Base-by-base conservation (phyloP, 768 basidiomycete genomes). In the Suillus alpinus region DNA sequence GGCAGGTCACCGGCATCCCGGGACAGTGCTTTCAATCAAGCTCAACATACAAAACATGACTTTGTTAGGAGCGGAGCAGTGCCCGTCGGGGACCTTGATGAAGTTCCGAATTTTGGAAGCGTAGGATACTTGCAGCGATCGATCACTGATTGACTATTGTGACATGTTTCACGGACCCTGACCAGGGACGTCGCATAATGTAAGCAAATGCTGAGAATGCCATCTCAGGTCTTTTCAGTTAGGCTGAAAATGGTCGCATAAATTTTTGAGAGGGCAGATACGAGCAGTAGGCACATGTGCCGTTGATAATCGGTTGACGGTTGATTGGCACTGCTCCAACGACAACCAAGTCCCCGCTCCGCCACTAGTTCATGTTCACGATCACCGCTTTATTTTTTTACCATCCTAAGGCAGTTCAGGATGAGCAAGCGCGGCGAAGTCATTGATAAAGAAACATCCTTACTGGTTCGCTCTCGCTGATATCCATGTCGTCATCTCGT, bases 371-470 rank as follows among this genome's bases (percentile, higher is more conserved):
- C 36, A 29, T 4, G 1, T 12, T 23, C 36, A 18, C 20, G 14
- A 55, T 26, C 68, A 66, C 20, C 39, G 4, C 61, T 61, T 70
- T 37, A 32, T 16, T 37, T 73, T 67, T 39, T 73, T 73, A 36
- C 65, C 56, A 26, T 40, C 59, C 72, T 73, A 57, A 39, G 5
- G 12, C 41, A 2, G 6, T 29, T 64, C 39, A 18, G 1, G 2
- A 26, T 55, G 14, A 32, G 37, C 23, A 18, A 50, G 1, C 6
- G 1, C 31, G 26, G 32, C 29, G 29, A 10, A 31, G 37, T n/a
- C 26, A 20, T 13, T 7, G 16, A 9, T 12, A 6, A 5, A n/a
- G 6, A 59, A 39, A 39, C 8, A 39, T 39, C 37, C 72, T 65
- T 43, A 73, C 73, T 46, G 59, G 20, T 9, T n/a, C 32, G 12